Evolutionary conservation across 2,329 filamentous ascomycete species (phyloP), one percentile per base, ranked within the genome.

Genomic region (Venturia carpophila): DNA sequence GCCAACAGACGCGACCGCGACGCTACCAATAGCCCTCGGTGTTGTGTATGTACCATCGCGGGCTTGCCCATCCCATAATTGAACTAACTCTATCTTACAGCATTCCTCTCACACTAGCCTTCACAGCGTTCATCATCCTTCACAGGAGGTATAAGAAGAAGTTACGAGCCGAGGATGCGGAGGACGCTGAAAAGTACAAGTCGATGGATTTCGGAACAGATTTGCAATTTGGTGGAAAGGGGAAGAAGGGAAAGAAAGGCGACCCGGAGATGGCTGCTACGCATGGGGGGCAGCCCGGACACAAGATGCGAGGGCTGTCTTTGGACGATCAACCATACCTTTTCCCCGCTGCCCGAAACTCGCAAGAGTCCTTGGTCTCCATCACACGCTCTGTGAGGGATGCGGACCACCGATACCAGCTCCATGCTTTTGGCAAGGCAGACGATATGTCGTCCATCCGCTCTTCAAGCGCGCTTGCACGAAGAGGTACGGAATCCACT

Each of bases 191-290:
- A 75, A 90, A 91, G 69, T 91, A 95, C 76, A 92, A 89, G 73
- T 94, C 91, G 0, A 83, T 97, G 73, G 94, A 99, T 75, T 99
- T 97, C 73, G 94, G 94, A 43, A 77, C 97, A 72, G 91, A 88
- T 65, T 75, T 79, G 41, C 75, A 79, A 7, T 69, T 69, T 45
- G 67, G 71, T 49, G 82, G 79, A 69, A 79, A 79, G 45, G 69
- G 67, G 63, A 75, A 72, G 68, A 73, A 73, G 66, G 52, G 52
- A 58, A 62, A 61, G 61, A 56, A 37, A 42, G 39, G 39, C 13
- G 39, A 42, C 27, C 39, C 63, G 24, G 71, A 68, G 27, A 72
- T 71, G 64, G 70, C 71, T 63, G 71, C 39, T 74, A 60, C 77
- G 80, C 69, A 77, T 86, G 76, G 79, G 85, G 81, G 82, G 79